A percentile compares a stretch with the other conserved stretches of the same genome.
These are phyloP conservation scores for Canavalia ensiformis DNA, from an alignment of 306 rosid species.

Conservation along the genomic window DNA sequence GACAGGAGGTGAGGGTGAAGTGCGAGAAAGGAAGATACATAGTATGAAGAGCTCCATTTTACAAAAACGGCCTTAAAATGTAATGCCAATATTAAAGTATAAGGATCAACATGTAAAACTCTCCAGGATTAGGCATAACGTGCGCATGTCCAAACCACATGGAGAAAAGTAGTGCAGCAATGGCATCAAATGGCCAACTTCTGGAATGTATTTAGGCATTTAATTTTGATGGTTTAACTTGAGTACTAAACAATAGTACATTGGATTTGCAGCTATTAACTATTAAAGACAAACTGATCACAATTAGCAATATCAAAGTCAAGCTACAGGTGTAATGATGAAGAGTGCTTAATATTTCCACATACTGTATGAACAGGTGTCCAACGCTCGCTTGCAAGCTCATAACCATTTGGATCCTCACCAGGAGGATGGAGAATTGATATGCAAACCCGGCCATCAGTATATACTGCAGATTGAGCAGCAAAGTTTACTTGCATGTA, in stretches of 20 bases:
- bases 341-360: slow-evolving; percentile 22
- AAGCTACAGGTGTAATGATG: neutral
- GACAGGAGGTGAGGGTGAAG: no score
- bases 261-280: neutral
- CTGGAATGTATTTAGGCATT: neutral
- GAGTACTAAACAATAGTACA: neutral
- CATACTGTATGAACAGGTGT: slow-evolving; percentile 95
- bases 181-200: neutral
- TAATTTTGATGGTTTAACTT: neutral
- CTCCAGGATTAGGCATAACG: slow-evolving; percentile 8
- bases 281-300: neutral
- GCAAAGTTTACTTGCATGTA: slow-evolving; percentile 23
- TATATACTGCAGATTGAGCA: slow-evolving; percentile 69
- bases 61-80: neutral
- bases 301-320: slow-evolving; percentile 25
- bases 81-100: neutral
- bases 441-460: slow-evolving; percentile 97
- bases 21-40: neutral
- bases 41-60: neutral
- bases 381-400: slow-evolving; percentile 99
- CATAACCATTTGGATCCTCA: slow-evolving; percentile 96
- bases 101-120: neutral
- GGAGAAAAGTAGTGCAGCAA: neutral
- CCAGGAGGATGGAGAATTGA: slow-evolving; percentile 99
- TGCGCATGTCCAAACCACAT: neutral